phyloP scores from a whole-genome alignment of 179 eudicot species.

The Corrigiola litoralis region DNA sequence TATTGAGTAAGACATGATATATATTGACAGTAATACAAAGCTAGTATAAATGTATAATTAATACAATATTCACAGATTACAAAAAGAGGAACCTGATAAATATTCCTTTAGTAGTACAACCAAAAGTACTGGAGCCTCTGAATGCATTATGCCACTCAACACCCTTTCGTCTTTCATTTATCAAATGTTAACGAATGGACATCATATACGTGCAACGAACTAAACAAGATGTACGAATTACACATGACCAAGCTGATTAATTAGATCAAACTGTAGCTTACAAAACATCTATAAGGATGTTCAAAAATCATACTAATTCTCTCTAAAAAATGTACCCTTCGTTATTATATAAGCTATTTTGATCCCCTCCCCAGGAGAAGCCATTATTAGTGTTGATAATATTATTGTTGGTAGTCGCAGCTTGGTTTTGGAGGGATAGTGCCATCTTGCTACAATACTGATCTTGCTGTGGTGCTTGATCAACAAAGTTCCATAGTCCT shows the following conservation, averaged over 20 bases:
- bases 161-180: background rate
- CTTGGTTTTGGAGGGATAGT: slow-evolving; percentile 16
- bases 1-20: no score
- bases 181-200: slow-evolving; percentile 11
- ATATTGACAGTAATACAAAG: no score
- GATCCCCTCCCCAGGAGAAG: slow-evolving; percentile 25
- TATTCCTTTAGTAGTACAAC: background rate
- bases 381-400: slow-evolving; percentile 12
- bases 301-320: background rate
- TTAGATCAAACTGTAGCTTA: slow-evolving; percentile 5
- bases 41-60: no score
- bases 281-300: slow-evolving; percentile 7
- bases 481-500: slow-evolving; percentile 38
- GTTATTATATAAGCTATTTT: slow-evolving; percentile 11
- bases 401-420: background rate
- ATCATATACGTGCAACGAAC: slow-evolving; percentile 19
- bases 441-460: slow-evolving; percentile 28
- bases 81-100: background rate
- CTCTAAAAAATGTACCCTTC: slow-evolving; percentile 27
- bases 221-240: background rate
- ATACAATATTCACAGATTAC: no score
- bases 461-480: slow-evolving; percentile 7
- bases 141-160: slow-evolving; percentile 3
- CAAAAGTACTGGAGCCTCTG: background rate
- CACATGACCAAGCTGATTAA: slow-evolving; percentile 2